Base-by-base conservation (phyloP, 345 rosid species). In the Nasturtium officinale region DNA sequence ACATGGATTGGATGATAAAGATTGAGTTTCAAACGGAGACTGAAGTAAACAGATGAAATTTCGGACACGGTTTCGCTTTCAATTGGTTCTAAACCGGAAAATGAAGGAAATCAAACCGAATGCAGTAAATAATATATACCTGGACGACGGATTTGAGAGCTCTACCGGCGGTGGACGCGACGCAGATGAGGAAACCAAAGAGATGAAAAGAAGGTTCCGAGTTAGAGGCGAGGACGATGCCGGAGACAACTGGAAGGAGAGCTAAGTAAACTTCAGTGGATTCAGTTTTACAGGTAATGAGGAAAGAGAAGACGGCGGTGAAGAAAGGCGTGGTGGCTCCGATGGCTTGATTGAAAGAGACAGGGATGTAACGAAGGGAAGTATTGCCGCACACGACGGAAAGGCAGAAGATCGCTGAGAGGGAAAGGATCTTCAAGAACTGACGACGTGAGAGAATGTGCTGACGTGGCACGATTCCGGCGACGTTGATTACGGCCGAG, bases 291-390 rank as follows among this genome's bases (percentile, higher is more conserved):
- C 96, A 95, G 3, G 96, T 91, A 17, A 95, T 91, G 51, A 91
- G 43, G 75, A 95, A 90, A 5, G 99, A 91, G 65, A 95, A 95
- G 17, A 95, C 88, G 11, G 99, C 99, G 23, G 98, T 95, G 82
- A 95, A 95, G 67, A 95, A 95, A 0, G 99, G 99, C 55, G 99
- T 95, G 5, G 99, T 95, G 0, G 99, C 99, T n/a, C 98, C 99
- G 45, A 91, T 90, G 2, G 96, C 96, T 58, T 95, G 99, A 43
- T 95, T 95, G 59, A 95, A 95, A n/a, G 99, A 95, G 3, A 95
- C 97, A 9, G 99, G 99, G 32, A 95, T 83, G 85, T 95, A 95
- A 54, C 99, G 83, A 5, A 95, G 85, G 0, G 92, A 88, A 15
- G 98, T 95, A 78, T 95, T 95, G 3, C 99, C 99, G 53, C 98